Base-by-base conservation (phyloP, 805 yeast genomes). In the Ogataea ganodermae region DNA sequence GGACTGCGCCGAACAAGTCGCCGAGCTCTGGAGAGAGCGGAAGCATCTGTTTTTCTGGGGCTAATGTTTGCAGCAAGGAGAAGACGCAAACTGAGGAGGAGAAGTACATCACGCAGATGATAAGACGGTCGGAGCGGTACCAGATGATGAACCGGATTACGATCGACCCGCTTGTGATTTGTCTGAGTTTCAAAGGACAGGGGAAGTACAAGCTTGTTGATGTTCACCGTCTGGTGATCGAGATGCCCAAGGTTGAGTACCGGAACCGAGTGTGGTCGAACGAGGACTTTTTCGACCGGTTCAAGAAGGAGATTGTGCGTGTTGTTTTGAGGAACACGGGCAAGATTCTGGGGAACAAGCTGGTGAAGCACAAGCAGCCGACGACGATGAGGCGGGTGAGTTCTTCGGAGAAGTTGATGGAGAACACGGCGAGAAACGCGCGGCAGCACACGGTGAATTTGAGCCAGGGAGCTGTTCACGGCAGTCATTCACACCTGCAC, bases 121-220 rank as follows among this genome's bases (percentile, higher is more conserved):
- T 75, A 44, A 57, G 65, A 16, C 59, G 83, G 41, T 71, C 81
- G 0, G 58, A 71, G 12, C 65, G 64, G 42, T 78, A 68, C 56
- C 68, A 70, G 35, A 66, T 78, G 49, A 60, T 75, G 24, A 60
- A 67, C 5, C 57, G 62, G 35, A 56, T 72, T 36, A 62, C 63
- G 18, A 55, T 66, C 14, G 42, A 55, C n/a, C 59, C 61, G 5
- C 40, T 58, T 21, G 44, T 43, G 10, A 44, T 92, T 7, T 73
- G 82, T 43, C 73, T 91, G 14, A 87, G 96, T 46, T 91, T 88
- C 70, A 83, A 82, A 61, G 96, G 95, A 3, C 80, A 80, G 17
- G 88, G 90, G 14, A 74, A 80, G 23, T 73, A 79, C 52, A 80
- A 83, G 53, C 67, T 92, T 40, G 75, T 88, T 26, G 89, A 90